Conservation (phyloP, 208 protist genomes). For the Trypanosoma cruzi region DNA sequence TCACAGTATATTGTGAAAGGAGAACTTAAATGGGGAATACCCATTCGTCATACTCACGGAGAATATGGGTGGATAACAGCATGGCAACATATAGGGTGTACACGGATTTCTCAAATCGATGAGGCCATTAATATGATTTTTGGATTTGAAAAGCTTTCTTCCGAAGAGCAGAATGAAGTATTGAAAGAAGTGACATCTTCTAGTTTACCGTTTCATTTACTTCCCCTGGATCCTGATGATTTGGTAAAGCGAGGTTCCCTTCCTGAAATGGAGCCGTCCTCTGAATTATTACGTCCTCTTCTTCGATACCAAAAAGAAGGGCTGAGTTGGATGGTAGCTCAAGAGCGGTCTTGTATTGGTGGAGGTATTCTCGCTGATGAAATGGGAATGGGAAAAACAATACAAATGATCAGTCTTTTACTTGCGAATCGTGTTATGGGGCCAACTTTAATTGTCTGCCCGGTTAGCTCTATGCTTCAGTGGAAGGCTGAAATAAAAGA, state of each 20-base stretch:
- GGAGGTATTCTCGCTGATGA: conserved; percentile 98
- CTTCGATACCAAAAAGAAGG: conserved; percentile 89
- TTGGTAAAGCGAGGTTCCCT: conserved; percentile 64
- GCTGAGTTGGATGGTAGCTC: conserved; percentile 82
- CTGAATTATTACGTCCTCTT: conserved; percentile 61
- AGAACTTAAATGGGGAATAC: conserved; percentile 79
- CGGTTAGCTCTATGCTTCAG: conserved; percentile 93
- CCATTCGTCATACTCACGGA: conserved; percentile 78
- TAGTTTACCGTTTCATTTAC: conserved; percentile 60
- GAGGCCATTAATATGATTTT: conserved; percentile 37
- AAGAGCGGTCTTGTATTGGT: conserved; percentile 66
- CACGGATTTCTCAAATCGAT: conserved; percentile 37
- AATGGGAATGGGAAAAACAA: conserved; percentile 98
- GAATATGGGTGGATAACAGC: conserved; percentile 90
- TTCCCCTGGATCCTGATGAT: conserved; percentile 86
- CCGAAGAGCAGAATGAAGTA: conserved; percentile 58
- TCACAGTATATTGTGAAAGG: conserved; percentile 82
- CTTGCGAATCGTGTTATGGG: conserved; percentile 69
- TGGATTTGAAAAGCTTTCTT: conserved; percentile 49
- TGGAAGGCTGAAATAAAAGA: conserved; percentile 90
- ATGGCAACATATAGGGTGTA: conserved; percentile 87
- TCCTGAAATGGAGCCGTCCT: conserved; percentile 45
- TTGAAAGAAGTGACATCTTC: conserved; percentile 53
- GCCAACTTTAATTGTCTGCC: conserved; percentile 90
- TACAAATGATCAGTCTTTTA: conserved; percentile 95